A percentile compares a stretch with the other conserved stretches of the same genome.
Evolutionary conservation across 257 asterid species (phyloP).

Genomic region (Haberlea rhodopensis): DNA sequence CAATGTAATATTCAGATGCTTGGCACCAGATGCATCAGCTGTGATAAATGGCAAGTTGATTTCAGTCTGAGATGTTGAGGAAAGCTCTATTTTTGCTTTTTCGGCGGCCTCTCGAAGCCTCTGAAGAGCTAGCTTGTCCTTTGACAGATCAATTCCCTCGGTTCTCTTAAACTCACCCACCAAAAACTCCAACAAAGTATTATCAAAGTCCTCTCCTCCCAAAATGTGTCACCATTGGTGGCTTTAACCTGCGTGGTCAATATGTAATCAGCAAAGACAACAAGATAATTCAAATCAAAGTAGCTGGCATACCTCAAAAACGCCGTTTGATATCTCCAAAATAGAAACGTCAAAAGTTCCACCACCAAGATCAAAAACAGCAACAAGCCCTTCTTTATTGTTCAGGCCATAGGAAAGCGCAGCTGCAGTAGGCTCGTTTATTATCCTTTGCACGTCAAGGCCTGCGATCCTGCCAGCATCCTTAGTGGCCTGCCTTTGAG

Average conservation of each 20-base stretch:
- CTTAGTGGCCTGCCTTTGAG: slow-evolving; percentile 75
- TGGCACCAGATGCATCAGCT: slow-evolving; percentile 69
- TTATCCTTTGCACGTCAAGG: slow-evolving; percentile 70
- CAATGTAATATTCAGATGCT: slow-evolving; percentile 60
- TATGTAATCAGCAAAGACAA: slow-evolving; percentile 13
- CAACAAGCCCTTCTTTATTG: slow-evolving; percentile 72
- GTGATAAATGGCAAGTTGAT: slow-evolving; percentile 70
- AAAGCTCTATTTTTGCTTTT: slow-evolving; percentile 75
- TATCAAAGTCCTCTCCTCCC: slow-evolving; percentile 86
- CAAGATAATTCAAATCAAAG: neutral
- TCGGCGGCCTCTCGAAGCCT: slow-evolving; percentile 84
- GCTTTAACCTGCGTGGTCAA: slow-evolving; percentile 60
- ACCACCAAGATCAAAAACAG: slow-evolving; percentile 79
- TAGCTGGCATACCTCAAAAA: slow-evolving; percentile 50
- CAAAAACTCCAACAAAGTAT: slow-evolving; percentile 56
- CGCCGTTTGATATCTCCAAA: slow-evolving; percentile 70
- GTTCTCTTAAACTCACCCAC: slow-evolving; percentile 61
- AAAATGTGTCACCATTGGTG: slow-evolving; percentile 72
- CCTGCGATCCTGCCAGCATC: slow-evolving; percentile 78
- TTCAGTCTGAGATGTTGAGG: slow-evolving; percentile 69
- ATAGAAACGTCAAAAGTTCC: slow-evolving; percentile 74
- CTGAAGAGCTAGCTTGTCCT: slow-evolving; percentile 70
- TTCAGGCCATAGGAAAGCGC: slow-evolving; percentile 71
- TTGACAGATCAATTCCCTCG: slow-evolving; percentile 58
- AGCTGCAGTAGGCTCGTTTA: slow-evolving; percentile 76